Base-by-base conservation (phyloP, 2,329 filamentous ascomycete species). In the Fusarium globosum region DNA sequence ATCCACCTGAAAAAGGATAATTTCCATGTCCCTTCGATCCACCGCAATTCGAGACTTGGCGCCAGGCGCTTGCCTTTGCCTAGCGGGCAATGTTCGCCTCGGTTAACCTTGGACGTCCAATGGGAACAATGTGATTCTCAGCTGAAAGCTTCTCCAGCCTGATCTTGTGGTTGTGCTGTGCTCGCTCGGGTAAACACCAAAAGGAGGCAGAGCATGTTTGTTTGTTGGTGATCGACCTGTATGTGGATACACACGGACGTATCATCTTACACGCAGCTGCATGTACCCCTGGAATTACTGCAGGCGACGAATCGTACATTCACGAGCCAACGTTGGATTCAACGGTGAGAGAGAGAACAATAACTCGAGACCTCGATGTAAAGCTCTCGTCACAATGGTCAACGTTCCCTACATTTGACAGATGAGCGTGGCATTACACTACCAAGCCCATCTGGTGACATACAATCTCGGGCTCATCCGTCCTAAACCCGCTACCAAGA, bases 251-350 rank as follows among this genome's bases (percentile, higher is more conserved):
- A 16, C 39, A 45, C 21, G 51, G 41, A 33, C 67, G 67, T 69
- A 69, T 69, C 67, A 69, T 69, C 65, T 69, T 69, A 69, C 67
- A 69, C 65, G 67, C 63, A 56, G 59, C 52, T 69, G 38, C 36
- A 53, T 46, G 35, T 53, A 21, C 46, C 62, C 57, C 62, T 46
- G 58, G 46, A 45, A 38, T 41, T 36, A 36, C 58, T 35, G 26
- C 42, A 48, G 30, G 13, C 36, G 18, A n/a, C 13, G n/a, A 63
- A 28, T 49, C 30, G 23, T 39, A 39, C 35, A 23, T 18, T 23
- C 23, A 33, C 28, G 18, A 61, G 35, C 13, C 20, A 66, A 43
- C 21, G 26, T 18, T 26, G 20, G 30, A 61, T 36, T 16, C 7
- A 35, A 36, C 20, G 36, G 38, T 36, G 30, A 35, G 35, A 55